These are phyloP conservation scores for Parastagonospora avenae DNA, from an alignment of 2,329 filamentous ascomycete species.

Conservation along the genomic window DNA sequence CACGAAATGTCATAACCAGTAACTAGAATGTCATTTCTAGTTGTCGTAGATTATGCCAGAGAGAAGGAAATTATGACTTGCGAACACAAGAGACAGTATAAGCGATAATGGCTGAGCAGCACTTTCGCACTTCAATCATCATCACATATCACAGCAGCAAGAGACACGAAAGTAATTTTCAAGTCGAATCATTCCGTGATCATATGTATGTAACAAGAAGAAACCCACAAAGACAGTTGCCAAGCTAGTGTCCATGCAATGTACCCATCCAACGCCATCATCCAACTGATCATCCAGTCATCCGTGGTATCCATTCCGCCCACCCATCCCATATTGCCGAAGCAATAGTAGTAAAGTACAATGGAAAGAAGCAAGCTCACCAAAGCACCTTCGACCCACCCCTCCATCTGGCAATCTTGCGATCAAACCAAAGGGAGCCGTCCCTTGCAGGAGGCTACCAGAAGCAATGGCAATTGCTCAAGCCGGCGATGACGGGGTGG, in stretches of 20 bases:
- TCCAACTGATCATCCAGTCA: not conserved
- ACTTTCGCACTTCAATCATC: too few relatives aligned
- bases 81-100: too few relatives aligned
- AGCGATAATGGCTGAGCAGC: too few relatives aligned
- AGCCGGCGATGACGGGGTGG: constrained; percentile 15
- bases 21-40: too few relatives aligned
- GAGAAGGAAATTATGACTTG: too few relatives aligned
- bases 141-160: too few relatives aligned
- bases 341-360: not conserved
- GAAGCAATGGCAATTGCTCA: constrained; percentile 19
- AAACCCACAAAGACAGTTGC: not conserved
- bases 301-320: constrained; percentile 1
- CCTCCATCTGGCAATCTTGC: constrained; percentile 24
- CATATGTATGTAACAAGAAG: not conserved
- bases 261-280: not conserved
- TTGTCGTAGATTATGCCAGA: too few relatives aligned
- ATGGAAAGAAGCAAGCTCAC: not conserved
- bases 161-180: too few relatives aligned
- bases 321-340: not conserved
- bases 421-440: constrained; percentile 20
- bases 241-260: not conserved
- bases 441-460: constrained; percentile 19
- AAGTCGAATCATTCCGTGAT: too few relatives aligned
- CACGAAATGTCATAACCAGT: too few relatives aligned
- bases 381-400: not conserved